Evolutionary conservation across 2,329 filamentous ascomycete species (phyloP), one percentile per base, ranked within the genome.

Genomic region (Fusarium mangiferae): DNA sequence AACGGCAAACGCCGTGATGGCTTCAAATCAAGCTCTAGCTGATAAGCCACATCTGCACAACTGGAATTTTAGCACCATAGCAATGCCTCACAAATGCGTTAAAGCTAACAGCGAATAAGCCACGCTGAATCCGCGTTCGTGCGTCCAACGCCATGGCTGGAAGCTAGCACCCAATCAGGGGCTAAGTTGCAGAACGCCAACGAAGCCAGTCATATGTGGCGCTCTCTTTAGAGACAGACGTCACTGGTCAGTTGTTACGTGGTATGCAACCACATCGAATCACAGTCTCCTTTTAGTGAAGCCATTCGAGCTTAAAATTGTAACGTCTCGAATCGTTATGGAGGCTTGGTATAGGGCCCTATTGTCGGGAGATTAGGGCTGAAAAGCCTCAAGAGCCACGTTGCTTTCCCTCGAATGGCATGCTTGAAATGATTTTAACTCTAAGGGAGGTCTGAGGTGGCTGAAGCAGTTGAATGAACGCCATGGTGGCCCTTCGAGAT

Each of bases 161-260:
- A 6, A 3, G 10, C 22, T 45, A 30, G 44, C 22, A 46, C 17
- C 66, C 67, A 70, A 65, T 54, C 15, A 54, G 46, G 14, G 7
- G 15, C 22, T 28, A 26, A 33, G 17, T 10, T 24, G 1, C 2
- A 28, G 18, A 35, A 46, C 7, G 35, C 41, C 45, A 42, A 28
- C 8, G 11, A 30, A 52, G 66, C 66, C 45, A 65, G 66, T 69
- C 26, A 65, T 52, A 42, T 24, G 58, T 65, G 66, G 67, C 66
- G 59, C 11, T 38, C 24, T 22, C 30, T 62, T n/a, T 20, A 44
- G 30, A n/a, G 46, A 35, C 17, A 35, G 24, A 66, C 17, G 24
- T 45, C 36, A 44, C 42, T 13, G 28, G 22, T 30, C 36, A 33
- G 35, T 28, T 11, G 38, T 7, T 56, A 45, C 38, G 52, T 56